Percentiles rank a stretch among this genome's conserved stretches.
phyloP scores from a whole-genome alignment of 2,329 filamentous ascomycete species.

The Penicillium brevicompactum region DNA sequence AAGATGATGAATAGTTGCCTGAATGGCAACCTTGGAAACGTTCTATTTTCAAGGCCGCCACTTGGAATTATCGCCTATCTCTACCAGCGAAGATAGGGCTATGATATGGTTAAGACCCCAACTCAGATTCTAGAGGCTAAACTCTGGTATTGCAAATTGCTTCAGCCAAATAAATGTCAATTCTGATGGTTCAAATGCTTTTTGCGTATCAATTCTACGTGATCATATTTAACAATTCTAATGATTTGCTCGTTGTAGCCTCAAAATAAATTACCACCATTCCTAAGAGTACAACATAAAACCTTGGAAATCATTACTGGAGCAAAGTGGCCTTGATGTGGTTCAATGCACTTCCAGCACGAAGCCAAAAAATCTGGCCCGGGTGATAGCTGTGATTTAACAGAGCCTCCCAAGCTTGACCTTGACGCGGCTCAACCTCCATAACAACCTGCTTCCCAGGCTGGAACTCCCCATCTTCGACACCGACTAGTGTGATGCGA shows the following conservation, averaged over 20 bases:
- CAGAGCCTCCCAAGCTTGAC: constrained; percentile 27
- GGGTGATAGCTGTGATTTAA: constrained; percentile 38
- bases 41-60: no score
- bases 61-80: no score
- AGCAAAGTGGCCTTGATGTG: constrained; percentile 25
- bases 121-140: no score
- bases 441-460: constrained; percentile 34
- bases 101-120: no score
- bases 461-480: constrained; percentile 26
- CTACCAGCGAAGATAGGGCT: no score
- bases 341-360: constrained; percentile 41
- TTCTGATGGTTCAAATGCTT: no score
- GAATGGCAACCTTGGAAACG: no score
- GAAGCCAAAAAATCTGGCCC: constrained; percentile 36
- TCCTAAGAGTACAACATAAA: background rate
- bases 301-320: background rate
- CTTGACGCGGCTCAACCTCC: constrained; percentile 20
- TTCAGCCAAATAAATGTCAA: no score
- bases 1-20: no score
- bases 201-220: no score
- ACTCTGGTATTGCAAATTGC: no score
- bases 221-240: no score
- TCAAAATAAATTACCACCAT: background rate
- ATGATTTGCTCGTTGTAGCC: background rate
- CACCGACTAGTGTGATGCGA: constrained; percentile 21